Base-by-base conservation (phyloP, 106 monocot species). In the Dendrobium huoshanense region DNA sequence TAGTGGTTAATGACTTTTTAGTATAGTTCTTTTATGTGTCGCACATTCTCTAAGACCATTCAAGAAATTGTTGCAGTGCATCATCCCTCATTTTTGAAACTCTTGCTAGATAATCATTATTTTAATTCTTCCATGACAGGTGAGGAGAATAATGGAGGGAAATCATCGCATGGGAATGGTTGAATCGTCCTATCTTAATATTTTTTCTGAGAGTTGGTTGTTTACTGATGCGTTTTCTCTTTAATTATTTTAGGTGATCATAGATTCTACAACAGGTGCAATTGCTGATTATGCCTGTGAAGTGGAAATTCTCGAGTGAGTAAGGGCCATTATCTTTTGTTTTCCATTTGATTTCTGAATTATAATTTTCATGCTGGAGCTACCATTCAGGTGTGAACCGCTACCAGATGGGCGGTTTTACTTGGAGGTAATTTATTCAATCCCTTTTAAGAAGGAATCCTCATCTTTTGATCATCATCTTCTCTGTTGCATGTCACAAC, bases 91-190 rank as follows among this genome's bases (percentile, higher is more conserved):
- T 80, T 37, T 1, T 80, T 55, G 25, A 73, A 47, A 27, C 41
- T 19, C 16, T 58, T 5, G 47, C 43, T 82, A 27, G 17, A 78
- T 82, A 42, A 48, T 37, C 5, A 58, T 24, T 54, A 48, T 64
- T 70, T 72, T 76, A 77, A 48, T 43, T 55, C 31, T 45, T 79
- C 75, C 83, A 42, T 77, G 79, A 82, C 80, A 99, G 92, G 98
- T 99, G 85, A 83, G 98, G 79, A 92, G 98, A 70, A 70, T 93
- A 82, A 99, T 99, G 98, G 98, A 99, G 95, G 98, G 98, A 83
- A 99, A 95, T 79, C 98, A 86, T 81, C 89, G 92, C 64, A 99
- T 99, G 98, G 98, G 98, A 89, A 99, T 99, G 98, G 98, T 95
- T 81, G 59, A 56, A 31, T 40, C 51, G 15, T 59, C 27, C 18